Base-by-base conservation (phyloP, 306 rosid genomes). In the Aeschynomene evenia region DNA sequence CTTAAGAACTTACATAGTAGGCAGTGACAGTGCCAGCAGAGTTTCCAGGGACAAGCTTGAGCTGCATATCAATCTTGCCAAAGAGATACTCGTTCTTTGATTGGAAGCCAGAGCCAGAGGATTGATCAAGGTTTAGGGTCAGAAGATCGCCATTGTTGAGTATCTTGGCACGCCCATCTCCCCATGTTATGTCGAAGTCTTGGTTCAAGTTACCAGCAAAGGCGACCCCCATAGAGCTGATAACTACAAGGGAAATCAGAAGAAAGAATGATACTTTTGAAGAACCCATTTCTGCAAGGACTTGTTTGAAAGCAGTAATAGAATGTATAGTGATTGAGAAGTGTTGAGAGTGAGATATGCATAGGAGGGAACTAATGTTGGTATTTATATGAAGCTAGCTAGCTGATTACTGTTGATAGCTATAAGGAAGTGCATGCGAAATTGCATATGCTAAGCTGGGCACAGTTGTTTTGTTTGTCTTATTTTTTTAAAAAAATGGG, bases 1-100 rank as follows among this genome's bases (percentile, higher is more conserved):
- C 1, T 0, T 14, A 36, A 12, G 45, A 50, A 26, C 79, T 69
- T 87, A 84, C 89, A 75, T 90, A 90, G 46, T 84, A 90, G 46
- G 94, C 87, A 21, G 96, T 84, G 75, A 90, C 96, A 24, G 91
- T 85, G 75, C 96, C 96, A 13, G 94, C 96, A 12, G 91, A 90
- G 73, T 85, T 85, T 63, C 91, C 91, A 1, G 89, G 65, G 1
- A 87, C 94, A 23, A 90, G 96, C 84, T 90, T 85, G 80, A 90
- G 82, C 63, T 90, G 96, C 91, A 87, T 87, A 40, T 90, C 86
- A 15, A 87, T 83, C 36, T 82, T 80, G 0, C 96, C 88, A 63
- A 79, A 87, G 6, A 90, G 75, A 65, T 83, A 90, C 52, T 84
- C 85, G 60, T 82, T 74, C 45, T 72, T 83, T 7, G 96, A 87